Conservation (phyloP, 1,284 basidiomycete species). For the Bondarzewia mesenterica region DNA sequence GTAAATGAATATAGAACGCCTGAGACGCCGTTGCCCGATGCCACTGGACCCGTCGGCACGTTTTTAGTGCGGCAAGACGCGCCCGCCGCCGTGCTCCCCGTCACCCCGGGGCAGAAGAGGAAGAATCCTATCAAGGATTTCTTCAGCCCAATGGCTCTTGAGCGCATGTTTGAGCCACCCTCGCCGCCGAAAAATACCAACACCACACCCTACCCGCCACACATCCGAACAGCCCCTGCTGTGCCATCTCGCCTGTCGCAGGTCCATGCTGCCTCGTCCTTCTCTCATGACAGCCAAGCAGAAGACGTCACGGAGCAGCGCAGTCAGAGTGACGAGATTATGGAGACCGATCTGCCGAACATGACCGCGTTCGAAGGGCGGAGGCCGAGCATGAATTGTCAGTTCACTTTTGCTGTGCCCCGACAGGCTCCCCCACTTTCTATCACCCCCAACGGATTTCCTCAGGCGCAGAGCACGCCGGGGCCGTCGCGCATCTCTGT, state of each 20-base stretch:
- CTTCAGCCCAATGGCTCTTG: slow-evolving; percentile 78
- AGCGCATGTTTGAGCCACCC: slow-evolving; percentile 88
- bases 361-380: slow-evolving; percentile 22
- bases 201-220: slow-evolving; percentile 15
- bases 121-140: slow-evolving; percentile 68
- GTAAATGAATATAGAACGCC: slow-evolving; percentile 3
- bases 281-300: background rate
- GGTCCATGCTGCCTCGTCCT: slow-evolving; percentile 15
- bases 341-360: slow-evolving; percentile 25
- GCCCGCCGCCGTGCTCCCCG: slow-evolving; percentile 43
- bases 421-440: slow-evolving; percentile 25
- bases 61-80: slow-evolving; percentile 75
- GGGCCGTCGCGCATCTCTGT: slow-evolving; percentile 23
- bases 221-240: slow-evolving; percentile 20
- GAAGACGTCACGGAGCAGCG: slow-evolving; percentile 7
- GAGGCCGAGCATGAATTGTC: slow-evolving; percentile 35
- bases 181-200: slow-evolving; percentile 52
- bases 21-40: background rate
- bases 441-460: slow-evolving; percentile 13
- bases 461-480: slow-evolving; percentile 46
- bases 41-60: slow-evolving; percentile 44
- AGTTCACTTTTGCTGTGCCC: slow-evolving; percentile 72
- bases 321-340: slow-evolving; percentile 15
- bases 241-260: slow-evolving; percentile 30
- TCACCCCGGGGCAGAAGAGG: slow-evolving; percentile 53